Evolutionary conservation across 108 stramenopile genomes (phyloP).

Genomic region (Licmophora abbreviata): DNA sequence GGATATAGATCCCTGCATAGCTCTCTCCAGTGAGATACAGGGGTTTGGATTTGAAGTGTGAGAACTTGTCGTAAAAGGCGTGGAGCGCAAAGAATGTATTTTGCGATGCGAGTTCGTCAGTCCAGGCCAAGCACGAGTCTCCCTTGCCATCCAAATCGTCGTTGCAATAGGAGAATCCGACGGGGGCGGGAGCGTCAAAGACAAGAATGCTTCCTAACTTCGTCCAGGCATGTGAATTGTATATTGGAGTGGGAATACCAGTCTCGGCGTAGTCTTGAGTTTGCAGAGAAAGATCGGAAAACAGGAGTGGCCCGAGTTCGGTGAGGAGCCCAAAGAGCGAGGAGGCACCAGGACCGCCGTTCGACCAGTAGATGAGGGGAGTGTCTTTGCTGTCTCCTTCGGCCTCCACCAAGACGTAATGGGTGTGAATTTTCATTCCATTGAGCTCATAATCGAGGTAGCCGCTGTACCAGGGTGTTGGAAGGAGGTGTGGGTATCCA

Average conservation of each 20-base stretch:
- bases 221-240: constrained; percentile 55
- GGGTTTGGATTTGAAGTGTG: constrained; percentile 27
- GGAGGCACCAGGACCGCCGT: constrained; percentile 81
- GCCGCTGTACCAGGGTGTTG: constrained; percentile 45
- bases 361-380: constrained; percentile 68
- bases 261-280: constrained; percentile 30
- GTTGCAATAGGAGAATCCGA: constrained; percentile 69
- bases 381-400: constrained; percentile 16
- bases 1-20: constrained; percentile 61
- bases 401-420: constrained; percentile 43
- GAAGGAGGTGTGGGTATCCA: constrained; percentile 39
- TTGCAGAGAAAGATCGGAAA: constrained; percentile 39
- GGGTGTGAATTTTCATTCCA: constrained; percentile 35
- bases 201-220: constrained; percentile 50
- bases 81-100: constrained; percentile 45
- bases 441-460: constrained; percentile 31
- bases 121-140: constrained; percentile 48
- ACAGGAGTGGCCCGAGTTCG: constrained; percentile 53
- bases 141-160: constrained; percentile 22
- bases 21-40: constrained; percentile 65
- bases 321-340: constrained; percentile 54
- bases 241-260: constrained; percentile 56
- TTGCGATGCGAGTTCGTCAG: constrained; percentile 48
- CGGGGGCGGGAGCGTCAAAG: constrained; percentile 72
- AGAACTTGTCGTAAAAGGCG: constrained; percentile 58